These are phyloP conservation scores for Monosporozyma aquatica DNA, from an alignment of 805 yeast genomes.

Conservation along the genomic window DNA sequence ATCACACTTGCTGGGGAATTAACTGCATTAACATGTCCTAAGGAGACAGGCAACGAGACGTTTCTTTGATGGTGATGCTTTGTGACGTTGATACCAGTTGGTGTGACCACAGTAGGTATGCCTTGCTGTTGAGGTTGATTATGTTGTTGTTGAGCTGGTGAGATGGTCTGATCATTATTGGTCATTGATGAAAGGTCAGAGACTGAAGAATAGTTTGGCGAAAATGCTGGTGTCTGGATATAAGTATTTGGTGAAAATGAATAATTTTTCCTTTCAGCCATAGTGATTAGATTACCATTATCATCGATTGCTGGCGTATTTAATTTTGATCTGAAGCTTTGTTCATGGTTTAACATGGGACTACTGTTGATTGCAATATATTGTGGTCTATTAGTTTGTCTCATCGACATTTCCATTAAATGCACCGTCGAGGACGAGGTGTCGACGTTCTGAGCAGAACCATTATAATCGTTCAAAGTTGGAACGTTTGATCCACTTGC, in stretches of 20 bases:
- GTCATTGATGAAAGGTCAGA: conserved; percentile 4
- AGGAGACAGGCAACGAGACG: conserved; percentile 14
- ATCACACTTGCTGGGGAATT: conserved; percentile 20
- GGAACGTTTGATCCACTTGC: conserved; percentile 4
- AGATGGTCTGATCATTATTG: neutral
- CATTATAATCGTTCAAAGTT: conserved; percentile 2
- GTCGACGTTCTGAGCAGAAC: neutral
- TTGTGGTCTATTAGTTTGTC: conserved; percentile 18
- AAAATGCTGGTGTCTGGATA: neutral
- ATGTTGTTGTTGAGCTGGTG: neutral
- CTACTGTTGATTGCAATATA: conserved; percentile 20
- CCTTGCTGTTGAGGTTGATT: neutral
- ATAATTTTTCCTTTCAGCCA: conserved; percentile 19
- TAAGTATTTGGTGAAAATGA: conserved; percentile 1
- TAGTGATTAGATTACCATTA: conserved; percentile 30
- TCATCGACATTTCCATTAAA: conserved; percentile 1
- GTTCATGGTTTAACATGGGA: conserved; percentile 5
- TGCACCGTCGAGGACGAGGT: neutral
- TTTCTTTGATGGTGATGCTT: conserved; percentile 17
- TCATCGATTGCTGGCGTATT: conserved; percentile 33
- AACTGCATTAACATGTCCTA: conserved; percentile 9
- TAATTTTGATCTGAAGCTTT: conserved; percentile 15
- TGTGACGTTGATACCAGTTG: neutral
- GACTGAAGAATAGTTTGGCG: conserved; percentile 10
- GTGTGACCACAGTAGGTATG: neutral